These are phyloP conservation scores for Kurtzmaniella natalensis DNA, from an alignment of 1,139 yeast genomes.

Conservation along the genomic window DNA sequence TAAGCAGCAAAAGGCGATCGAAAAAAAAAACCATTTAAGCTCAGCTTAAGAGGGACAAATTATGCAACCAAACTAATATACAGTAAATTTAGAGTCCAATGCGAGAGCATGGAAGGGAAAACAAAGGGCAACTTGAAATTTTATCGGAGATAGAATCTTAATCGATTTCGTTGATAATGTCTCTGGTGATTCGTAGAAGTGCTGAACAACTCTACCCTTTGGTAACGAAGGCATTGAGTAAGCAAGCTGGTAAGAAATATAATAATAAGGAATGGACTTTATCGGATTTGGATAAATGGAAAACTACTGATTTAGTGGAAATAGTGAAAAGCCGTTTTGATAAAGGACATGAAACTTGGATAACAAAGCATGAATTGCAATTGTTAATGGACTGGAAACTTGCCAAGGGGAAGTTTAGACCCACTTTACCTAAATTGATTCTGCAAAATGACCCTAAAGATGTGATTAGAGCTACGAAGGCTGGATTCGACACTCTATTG, in stretches of 20 bases:
- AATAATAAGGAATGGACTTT: conserved; percentile 23
- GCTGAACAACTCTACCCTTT: conserved; percentile 8
- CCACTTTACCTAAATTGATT: conserved; percentile 40
- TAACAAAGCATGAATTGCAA: conserved; percentile 34
- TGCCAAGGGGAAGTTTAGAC: conserved; percentile 45
- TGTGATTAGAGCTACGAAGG: conserved; percentile 25
- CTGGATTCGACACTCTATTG: conserved; percentile 24
- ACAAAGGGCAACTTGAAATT: too few species aligned
- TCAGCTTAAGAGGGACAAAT: too few species aligned
- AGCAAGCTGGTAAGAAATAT: conserved; percentile 14
- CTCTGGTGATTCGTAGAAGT: too few species aligned
- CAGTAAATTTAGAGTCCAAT: too few species aligned
- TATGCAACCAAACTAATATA: too few species aligned
- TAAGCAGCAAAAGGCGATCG: too few species aligned
- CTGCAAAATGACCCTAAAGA: conserved; percentile 25
- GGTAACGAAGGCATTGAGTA: conserved; percentile 12
- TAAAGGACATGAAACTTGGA: conserved; percentile 19
- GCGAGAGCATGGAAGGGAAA: too few species aligned
- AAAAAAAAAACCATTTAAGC: too few species aligned
- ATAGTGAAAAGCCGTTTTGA: conserved; percentile 16
- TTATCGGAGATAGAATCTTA: too few species aligned
- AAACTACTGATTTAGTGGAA: conserved; percentile 22
- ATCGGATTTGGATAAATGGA: conserved; percentile 35
- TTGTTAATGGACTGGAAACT: conserved; percentile 48
- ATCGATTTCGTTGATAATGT: too few species aligned